Evolutionary conservation across 1,284 basidiomycete genomes (phyloP), one percentile per base, ranked within the genome.

Genomic region (Chalciporus sp.): DNA sequence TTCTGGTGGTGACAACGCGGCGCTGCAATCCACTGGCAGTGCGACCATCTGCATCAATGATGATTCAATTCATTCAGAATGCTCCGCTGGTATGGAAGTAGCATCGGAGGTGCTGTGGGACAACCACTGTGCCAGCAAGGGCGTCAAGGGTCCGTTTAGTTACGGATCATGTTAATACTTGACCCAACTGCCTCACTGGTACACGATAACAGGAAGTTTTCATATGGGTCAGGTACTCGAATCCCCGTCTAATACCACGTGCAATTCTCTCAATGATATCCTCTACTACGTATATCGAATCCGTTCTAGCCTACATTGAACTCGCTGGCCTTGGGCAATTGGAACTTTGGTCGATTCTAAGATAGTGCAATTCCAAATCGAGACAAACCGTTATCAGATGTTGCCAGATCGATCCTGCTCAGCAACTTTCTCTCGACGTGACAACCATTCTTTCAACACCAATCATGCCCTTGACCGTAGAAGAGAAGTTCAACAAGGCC

Each of bases 401-500:
- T 60, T 33, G 47, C 37, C 46, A 42, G 45, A 51, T 31, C 5
- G 27, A 20, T 47, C 26, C 23, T 7, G 7, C 28, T 43, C 17
- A 26, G 14, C 19, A 26, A 33, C 8, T 39, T 8, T 4, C 19
- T 42, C 28, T 35, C 49, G 12, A 52, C 59, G 23, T 23, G 42
- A 56, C 57, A 4, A 47, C 35, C 42, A 43, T 27, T 44, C 28
- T 46, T 45, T 44, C 35, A 28, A 39, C 55, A 19, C 7, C 52
- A 46, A 49, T 44, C 57, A 67, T 67, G 65, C 11, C 65, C n/a
- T 41, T 70, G 42, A 74, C 69, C 64, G 84, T 86, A 80, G 79
- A 85, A 65, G 74, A 81, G 55, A 80, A 91, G 71, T 94, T 93
- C 76, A 77, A 92, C 53, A 90, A 89, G 74, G 92, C 94, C 60